phyloP scores from a whole-genome alignment of 176 grass and related monocot species.

The Aegilops bicornis region DNA sequence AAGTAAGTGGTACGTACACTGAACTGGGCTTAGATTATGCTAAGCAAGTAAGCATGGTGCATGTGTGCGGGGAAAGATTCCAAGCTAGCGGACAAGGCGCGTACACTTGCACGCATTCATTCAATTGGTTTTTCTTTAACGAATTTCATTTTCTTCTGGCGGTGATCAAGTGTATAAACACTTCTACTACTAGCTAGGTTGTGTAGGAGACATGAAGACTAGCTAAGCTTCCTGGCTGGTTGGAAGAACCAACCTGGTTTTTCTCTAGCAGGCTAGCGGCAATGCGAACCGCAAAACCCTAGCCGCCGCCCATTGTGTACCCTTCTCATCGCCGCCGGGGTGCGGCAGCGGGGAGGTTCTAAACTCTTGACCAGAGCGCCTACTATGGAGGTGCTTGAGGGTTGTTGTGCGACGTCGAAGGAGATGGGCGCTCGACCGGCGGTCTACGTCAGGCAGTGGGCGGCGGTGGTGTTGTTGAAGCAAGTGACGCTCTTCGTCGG shows the following conservation, averaged over 20 bases:
- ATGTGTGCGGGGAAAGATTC: slow-evolving; percentile 17
- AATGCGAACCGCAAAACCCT: too few species aligned
- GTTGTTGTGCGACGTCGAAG: too few species aligned
- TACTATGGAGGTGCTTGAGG: too few species aligned
- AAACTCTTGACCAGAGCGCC: too few species aligned
- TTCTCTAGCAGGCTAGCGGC: too few species aligned
- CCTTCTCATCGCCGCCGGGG: too few species aligned
- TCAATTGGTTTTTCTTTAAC: background rate
- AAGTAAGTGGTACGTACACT: background rate
- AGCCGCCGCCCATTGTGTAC: too few species aligned
- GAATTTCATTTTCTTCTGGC: background rate
- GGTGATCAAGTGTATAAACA: background rate
- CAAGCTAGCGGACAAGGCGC: background rate
- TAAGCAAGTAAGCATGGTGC: background rate
- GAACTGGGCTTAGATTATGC: background rate
- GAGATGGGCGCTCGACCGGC: too few species aligned
- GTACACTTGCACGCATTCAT: background rate
- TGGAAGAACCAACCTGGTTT: background rate
- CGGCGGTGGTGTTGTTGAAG: too few species aligned
- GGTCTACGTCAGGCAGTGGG: too few species aligned
- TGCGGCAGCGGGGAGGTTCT: too few species aligned
- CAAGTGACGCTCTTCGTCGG: too few species aligned
- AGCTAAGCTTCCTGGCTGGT: background rate
- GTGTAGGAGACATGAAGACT: background rate
- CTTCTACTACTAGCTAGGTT: background rate